These are phyloP conservation scores for Elsinoe necatrix DNA, from an alignment of 2,329 filamentous ascomycete genomes.

Conservation along the genomic window DNA sequence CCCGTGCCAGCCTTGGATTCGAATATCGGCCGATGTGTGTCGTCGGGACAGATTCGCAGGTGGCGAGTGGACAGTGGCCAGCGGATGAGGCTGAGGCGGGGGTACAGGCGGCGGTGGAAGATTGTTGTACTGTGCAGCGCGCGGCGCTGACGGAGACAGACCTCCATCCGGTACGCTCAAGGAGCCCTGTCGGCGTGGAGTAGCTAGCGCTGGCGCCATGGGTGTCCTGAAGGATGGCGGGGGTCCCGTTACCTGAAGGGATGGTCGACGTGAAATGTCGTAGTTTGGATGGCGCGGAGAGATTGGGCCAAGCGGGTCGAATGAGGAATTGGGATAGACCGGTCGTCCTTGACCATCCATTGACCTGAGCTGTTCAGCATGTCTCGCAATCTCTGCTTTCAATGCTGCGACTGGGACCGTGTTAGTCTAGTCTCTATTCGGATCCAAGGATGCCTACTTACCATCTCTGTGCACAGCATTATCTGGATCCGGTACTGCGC, in stretches of 20 bases:
- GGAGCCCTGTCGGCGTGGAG: slow-evolving; percentile 77
- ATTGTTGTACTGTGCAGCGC: slow-evolving; percentile 57
- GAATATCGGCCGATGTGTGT: slow-evolving; percentile 93
- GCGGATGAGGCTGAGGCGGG: slow-evolving; percentile 50
- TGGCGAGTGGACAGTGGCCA: slow-evolving; percentile 48
- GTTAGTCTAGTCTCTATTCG: not conserved
- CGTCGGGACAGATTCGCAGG: slow-evolving; percentile 65
- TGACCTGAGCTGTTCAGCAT: slow-evolving; percentile 49
- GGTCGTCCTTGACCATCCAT: slow-evolving; percentile 55
- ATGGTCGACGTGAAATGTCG: slow-evolving; percentile 69
- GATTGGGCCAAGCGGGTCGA: slow-evolving; percentile 41
- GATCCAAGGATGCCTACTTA: slow-evolving; percentile 41
- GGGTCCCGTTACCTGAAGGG: slow-evolving; percentile 54
- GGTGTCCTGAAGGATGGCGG: slow-evolving; percentile 65
- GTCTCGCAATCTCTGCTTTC: slow-evolving; percentile 55
- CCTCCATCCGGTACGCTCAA: slow-evolving; percentile 60
- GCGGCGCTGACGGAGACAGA: slow-evolving; percentile 63
- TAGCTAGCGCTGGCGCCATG: slow-evolving; percentile 71
- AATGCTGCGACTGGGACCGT: slow-evolving; percentile 42
- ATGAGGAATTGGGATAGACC: slow-evolving; percentile 46
- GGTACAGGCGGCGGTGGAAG: slow-evolving; percentile 55
- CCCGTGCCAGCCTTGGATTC: slow-evolving; percentile 60
- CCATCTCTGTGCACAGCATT: slow-evolving; percentile 73
- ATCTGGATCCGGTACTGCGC: slow-evolving; percentile 66
- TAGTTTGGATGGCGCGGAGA: slow-evolving; percentile 39